Evolutionary conservation across 2,329 filamentous ascomycete species (phyloP).

Genomic region (Coniella vitis): DNA sequence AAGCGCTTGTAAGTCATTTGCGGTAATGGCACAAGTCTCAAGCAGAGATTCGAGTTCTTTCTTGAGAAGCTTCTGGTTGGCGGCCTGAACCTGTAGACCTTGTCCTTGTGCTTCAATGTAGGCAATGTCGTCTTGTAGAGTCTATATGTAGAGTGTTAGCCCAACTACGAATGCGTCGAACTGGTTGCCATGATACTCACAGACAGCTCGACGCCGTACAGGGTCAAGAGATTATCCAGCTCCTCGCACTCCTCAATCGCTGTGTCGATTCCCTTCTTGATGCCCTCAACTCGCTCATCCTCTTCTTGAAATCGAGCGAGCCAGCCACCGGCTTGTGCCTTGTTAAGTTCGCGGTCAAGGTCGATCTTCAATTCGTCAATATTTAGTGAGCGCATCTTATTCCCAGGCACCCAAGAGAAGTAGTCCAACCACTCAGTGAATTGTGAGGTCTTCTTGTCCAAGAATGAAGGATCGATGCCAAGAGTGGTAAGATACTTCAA

Average conservation of each 20-base stretch:
- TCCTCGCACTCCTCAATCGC: conserved; percentile 96
- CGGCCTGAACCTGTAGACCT: conserved; percentile 91
- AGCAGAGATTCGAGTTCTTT: conserved; percentile 85
- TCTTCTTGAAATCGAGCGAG: conserved; percentile 77
- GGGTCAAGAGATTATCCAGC: conserved; percentile 83
- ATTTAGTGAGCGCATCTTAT: conserved; percentile 65
- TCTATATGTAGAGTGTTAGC: conserved; percentile 46
- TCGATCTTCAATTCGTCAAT: conserved; percentile 77
- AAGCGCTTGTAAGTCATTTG: conserved; percentile 66
- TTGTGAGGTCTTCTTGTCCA: conserved; percentile 70
- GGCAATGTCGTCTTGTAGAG: conserved; percentile 87
- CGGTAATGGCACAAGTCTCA: conserved; percentile 82
- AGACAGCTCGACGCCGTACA: conserved; percentile 91
- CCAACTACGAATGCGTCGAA: not conserved
- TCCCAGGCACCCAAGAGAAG: conserved; percentile 78
- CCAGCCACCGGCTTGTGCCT: conserved; percentile 90
- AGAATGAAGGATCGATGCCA: conserved; percentile 68
- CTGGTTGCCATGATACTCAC: conserved; percentile 42
- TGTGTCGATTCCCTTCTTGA: conserved; percentile 78
- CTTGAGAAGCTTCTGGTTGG: conserved; percentile 91
- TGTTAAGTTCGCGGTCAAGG: conserved; percentile 79
- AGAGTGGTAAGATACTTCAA: conserved; percentile 70
- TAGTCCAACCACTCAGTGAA: conserved; percentile 79
- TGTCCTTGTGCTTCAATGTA: conserved; percentile 98
- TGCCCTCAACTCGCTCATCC: conserved; percentile 80